These are phyloP conservation scores for Atractiella rhizophila DNA, from an alignment of 768 basidiomycete genomes.

Conservation along the genomic window DNA sequence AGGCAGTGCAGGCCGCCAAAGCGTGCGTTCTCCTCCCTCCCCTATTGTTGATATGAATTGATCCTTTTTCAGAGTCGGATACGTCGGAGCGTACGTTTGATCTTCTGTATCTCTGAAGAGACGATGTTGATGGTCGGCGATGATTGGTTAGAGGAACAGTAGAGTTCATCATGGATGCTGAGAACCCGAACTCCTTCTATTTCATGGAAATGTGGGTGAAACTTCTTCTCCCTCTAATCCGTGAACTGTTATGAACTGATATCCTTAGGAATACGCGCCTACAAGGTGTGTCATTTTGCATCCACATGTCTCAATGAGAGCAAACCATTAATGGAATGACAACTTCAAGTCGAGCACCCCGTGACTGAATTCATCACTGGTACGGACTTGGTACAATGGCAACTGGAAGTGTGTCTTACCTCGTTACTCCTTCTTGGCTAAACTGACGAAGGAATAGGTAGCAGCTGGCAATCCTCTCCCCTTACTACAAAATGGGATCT, in stretches of 20 bases:
- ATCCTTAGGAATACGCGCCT: too few species aligned
- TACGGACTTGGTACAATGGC: constrained; percentile 84
- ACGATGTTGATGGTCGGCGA: too few species aligned
- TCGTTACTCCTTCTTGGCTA: background rate
- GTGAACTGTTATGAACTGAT: background rate
- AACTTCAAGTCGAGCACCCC: constrained; percentile 44
- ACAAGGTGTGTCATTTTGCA: too few species aligned
- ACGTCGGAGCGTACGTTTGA: constrained; percentile 80
- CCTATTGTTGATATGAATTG: too few species aligned
- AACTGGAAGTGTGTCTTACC: constrained; percentile 38
- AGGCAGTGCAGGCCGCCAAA: constrained; percentile 73
- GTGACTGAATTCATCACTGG: constrained; percentile 50
- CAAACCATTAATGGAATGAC: too few species aligned
- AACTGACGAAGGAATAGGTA: too few species aligned
- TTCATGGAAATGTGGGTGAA: constrained; percentile 74
- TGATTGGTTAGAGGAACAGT: too few species aligned
- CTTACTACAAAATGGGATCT: constrained; percentile 47
- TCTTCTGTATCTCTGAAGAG: too few species aligned
- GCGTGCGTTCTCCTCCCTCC: too few species aligned
- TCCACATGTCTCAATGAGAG: too few species aligned
- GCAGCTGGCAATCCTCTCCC: constrained; percentile 71
- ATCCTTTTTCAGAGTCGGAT: too few species aligned
- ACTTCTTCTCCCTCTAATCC: background rate
- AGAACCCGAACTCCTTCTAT: constrained; percentile 45
- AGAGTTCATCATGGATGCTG: constrained; percentile 92